A percentile compares a stretch with the other conserved stretches of the same genome.
Evolutionary conservation across 2,329 filamentous ascomycete genomes (phyloP).

Genomic region (Botrytis cinerea): DNA sequence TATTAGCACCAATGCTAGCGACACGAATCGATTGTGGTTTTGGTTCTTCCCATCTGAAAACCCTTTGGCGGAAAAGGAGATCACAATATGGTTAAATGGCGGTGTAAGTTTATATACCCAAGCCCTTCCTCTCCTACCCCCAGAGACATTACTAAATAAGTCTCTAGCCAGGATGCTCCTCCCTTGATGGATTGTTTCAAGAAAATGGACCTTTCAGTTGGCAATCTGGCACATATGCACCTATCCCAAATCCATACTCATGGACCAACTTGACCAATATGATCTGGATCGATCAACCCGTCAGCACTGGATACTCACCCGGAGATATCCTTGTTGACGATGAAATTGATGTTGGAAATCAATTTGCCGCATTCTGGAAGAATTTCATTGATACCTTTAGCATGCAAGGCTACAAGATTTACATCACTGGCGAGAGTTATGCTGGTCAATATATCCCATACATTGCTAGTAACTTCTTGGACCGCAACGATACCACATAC

Average conservation of each 20-base stretch:
- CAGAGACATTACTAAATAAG: not conserved
- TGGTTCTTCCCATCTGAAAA: constrained; percentile 58
- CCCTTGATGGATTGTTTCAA: constrained; percentile 86
- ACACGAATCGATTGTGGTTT: constrained; percentile 52
- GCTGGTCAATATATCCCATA: constrained; percentile 50
- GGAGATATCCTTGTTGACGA: constrained; percentile 54
- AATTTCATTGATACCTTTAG: constrained; percentile 62
- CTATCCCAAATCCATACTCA: constrained; percentile 36
- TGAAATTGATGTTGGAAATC: constrained; percentile 54
- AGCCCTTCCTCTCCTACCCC: not conserved
- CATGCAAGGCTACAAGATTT: constrained; percentile 59
- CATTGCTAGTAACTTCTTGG: constrained; percentile 55
- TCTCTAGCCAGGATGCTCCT: constrained; percentile 76
- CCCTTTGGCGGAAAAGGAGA: constrained; percentile 49
- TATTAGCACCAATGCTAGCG: constrained; percentile 51
- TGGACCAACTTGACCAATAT: constrained; percentile 40
- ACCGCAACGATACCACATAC: constrained; percentile 52
- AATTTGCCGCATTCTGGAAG: constrained; percentile 64
- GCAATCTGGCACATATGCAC: constrained; percentile 37
- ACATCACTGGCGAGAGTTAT: constrained; percentile 64
- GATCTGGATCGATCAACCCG: constrained; percentile 39
- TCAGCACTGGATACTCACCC: constrained; percentile 53
- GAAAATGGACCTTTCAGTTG: constrained; percentile 39
- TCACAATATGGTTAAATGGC: constrained; percentile 83
- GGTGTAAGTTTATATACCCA: constrained; percentile 52